Conservation (phyloP, 2,329 filamentous ascomycete genomes). For the Niveomyces coronatus region DNA sequence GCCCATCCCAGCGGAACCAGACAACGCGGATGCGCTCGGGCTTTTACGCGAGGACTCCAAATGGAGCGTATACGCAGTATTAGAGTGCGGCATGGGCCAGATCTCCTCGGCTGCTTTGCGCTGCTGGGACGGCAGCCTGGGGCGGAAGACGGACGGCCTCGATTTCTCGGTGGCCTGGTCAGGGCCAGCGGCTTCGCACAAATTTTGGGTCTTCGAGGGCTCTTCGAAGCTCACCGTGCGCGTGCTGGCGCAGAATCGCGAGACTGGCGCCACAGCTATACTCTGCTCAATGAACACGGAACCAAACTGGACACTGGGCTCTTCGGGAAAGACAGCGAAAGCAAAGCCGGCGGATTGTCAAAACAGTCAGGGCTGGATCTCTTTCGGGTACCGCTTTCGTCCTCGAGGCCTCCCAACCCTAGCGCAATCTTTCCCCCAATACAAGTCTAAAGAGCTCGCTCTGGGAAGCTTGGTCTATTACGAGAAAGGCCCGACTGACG, state of each 20-base stretch:
- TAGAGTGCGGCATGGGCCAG: background rate
- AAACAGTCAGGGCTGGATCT: background rate
- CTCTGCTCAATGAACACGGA: background rate
- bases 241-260: background rate
- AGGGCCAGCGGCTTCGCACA: background rate
- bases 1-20: background rate
- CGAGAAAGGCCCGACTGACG: too few relatives aligned
- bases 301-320: background rate
- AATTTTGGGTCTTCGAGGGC: background rate
- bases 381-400: background rate
- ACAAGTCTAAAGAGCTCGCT: background rate
- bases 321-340: background rate
- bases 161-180: background rate
- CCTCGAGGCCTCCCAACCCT: background rate
- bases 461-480: background rate
- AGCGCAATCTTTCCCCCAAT: background rate
- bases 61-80: background rate
- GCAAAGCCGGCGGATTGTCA: background rate
- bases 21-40: background rate
- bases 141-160: background rate
- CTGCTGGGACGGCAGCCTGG: background rate
- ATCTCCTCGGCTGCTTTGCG: background rate
- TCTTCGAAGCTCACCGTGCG: background rate
- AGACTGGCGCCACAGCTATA: background rate
- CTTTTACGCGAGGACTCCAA: background rate